Evolutionary conservation across 257 asterid species (phyloP), one percentile per base, ranked within the genome.

Genomic region (Linaria vulgaris): DNA sequence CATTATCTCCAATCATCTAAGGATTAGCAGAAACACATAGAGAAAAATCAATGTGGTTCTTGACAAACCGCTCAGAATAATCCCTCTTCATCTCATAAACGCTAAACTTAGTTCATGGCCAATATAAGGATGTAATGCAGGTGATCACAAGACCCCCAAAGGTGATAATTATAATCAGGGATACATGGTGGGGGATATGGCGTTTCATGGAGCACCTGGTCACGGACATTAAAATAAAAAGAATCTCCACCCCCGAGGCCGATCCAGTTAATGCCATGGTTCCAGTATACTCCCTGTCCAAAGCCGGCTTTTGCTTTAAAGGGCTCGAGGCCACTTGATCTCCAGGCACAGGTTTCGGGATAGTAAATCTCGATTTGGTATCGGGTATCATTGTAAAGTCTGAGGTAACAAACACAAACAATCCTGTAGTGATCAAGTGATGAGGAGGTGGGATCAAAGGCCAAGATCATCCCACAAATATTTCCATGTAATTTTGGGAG

Each of bases 81-180:
- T 27, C 34, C 34, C 34, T 27, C 6, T 27, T 27, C 34, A 27
- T 27, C 34, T 27, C 34, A 6, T 27, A 27, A 6, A 27, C 34
- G 6, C 6, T 6, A 6, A 27, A 27, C 34, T 27, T 3, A 27
- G 6, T 27, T 27, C 34, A 3, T 27, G 4, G 60, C 38, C n/a
- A 16, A 10, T 34, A 38, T 5, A 45, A 56, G 62, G 9, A 58
- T 51, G 5, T 64, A 62, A 41, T 78, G 77, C 64, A 74, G 59
- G 61, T 78, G 80, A 7, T 43, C 80, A 27, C 67, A 43, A 12
- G 83, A 78, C 57, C 74, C 79, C 3, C 77, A 75, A 10, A 77
- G 56, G 25, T 65, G 61, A 5, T 14, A 22, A 1, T 51, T 11
- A 4, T 12, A 43, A 30, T 39, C 12, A 12, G 25, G 50, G 21